Evolutionary conservation across 2,329 filamentous ascomycete species (phyloP).

Genomic region (Exophiala sp.): DNA sequence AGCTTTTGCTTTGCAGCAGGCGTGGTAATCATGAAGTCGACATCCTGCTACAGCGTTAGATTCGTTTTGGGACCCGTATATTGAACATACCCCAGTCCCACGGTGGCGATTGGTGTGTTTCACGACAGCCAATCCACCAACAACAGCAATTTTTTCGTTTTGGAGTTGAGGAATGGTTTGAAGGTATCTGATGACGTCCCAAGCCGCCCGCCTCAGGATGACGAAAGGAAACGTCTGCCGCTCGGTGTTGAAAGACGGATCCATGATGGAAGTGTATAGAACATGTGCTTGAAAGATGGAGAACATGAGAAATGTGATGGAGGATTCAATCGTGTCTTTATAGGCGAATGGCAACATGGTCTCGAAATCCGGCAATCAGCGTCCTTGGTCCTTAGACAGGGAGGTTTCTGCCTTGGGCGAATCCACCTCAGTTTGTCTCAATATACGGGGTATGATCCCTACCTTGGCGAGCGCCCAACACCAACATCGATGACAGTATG

Average conservation of each 20-base stretch:
- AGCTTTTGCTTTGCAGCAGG: neutral
- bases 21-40: neutral
- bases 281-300: neutral
- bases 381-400: too few species aligned
- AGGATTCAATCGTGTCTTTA: too few species aligned
- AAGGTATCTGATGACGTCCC: neutral
- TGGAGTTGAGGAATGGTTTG: neutral
- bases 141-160: neutral
- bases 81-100: neutral
- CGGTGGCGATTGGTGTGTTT: neutral
- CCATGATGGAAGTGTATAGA: too few species aligned
- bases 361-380: too few species aligned
- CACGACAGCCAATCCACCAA: neutral
- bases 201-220: neutral
- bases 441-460: too few species aligned
- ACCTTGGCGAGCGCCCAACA: too few species aligned
- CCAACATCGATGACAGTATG: too few species aligned
- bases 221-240: neutral
- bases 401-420: too few species aligned
- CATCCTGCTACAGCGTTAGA: neutral
- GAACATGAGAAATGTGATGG: too few species aligned
- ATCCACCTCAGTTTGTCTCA: too few species aligned
- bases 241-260: too few species aligned
- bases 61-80: neutral
- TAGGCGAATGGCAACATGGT: too few species aligned